Evolutionary conservation across 2,329 filamentous ascomycete species (phyloP).

Genomic region (Verticillium isaacii): DNA sequence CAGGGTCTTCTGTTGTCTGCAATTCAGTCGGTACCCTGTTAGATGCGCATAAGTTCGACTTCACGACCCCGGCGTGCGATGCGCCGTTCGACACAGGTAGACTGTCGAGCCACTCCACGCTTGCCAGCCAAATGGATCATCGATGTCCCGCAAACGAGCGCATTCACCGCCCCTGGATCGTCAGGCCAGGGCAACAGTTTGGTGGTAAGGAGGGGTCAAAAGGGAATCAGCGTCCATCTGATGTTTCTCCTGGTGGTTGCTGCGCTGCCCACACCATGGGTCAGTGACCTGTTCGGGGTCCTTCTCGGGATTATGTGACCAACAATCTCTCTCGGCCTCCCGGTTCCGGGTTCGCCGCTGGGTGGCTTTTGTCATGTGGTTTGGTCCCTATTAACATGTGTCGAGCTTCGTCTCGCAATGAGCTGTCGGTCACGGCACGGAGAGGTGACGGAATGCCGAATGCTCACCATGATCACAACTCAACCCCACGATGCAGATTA

Average conservation of each 20-base stretch:
- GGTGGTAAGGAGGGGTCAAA: neutral
- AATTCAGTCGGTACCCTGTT: neutral
- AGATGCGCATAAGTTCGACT: neutral
- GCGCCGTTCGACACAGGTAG: neutral
- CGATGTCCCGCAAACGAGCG: neutral
- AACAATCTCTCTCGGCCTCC: neutral
- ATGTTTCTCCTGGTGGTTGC: slow-evolving; percentile 13
- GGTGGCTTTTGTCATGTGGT: neutral
- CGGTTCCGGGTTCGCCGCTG: neutral
- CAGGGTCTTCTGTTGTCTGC: too few species aligned
- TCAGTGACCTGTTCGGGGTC: neutral
- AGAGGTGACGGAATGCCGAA: too few species aligned
- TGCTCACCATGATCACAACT: too few species aligned
- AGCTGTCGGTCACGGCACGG: slow-evolving; percentile 3
- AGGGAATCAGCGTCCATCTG: slow-evolving; percentile 1
- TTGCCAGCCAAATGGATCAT: neutral
- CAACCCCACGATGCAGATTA: too few species aligned
- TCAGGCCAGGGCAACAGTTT: slow-evolving; percentile 1
- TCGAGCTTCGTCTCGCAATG: slow-evolving; percentile 5
- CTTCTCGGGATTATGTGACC: neutral
- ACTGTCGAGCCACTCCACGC: neutral
- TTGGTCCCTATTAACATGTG: neutral
- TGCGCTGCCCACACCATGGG: slow-evolving; percentile 4
- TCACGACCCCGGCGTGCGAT: slow-evolving; percentile 2
- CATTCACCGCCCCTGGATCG: slow-evolving; percentile 4